Percentiles rank a stretch among this genome's conserved stretches.
Evolutionary conservation across 805 yeast species (phyloP).

Genomic region (Zygoascus flipseniorum): DNA sequence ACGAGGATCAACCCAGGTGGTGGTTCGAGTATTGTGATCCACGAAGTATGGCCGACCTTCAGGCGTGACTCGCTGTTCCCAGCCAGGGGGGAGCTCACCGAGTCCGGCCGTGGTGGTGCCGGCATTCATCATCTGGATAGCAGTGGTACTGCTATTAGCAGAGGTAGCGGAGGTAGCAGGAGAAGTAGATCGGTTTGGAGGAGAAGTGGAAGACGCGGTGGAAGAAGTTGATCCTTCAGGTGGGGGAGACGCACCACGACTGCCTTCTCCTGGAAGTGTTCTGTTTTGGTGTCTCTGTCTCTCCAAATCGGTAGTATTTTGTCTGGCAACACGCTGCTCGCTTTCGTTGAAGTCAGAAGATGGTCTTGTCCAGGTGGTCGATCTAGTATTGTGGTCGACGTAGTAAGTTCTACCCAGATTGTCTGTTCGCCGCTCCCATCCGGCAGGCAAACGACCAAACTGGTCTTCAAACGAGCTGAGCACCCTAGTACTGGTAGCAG

Average conservation of each 20-base stretch:
- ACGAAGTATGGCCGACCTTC: slow-evolving; percentile 98
- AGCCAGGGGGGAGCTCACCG: slow-evolving; percentile 96
- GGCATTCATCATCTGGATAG: slow-evolving; percentile 48
- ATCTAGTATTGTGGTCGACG: slow-evolving; percentile 95
- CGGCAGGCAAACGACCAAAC: slow-evolving; percentile 91
- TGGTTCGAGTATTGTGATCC: slow-evolving; percentile 98
- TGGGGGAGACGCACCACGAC: slow-evolving; percentile 22
- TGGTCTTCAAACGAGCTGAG: slow-evolving; percentile 95
- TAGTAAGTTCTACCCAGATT: slow-evolving; percentile 95
- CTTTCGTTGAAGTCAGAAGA: slow-evolving; percentile 67
- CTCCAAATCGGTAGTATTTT: slow-evolving; percentile 71
- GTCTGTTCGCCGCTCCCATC: slow-evolving; percentile 98
- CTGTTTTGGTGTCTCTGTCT: slow-evolving; percentile 86
- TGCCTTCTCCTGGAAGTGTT: slow-evolving; percentile 63
- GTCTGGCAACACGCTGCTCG: slow-evolving; percentile 45
- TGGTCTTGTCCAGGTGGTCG: slow-evolving; percentile 99
- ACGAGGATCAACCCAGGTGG: slow-evolving; percentile 99
- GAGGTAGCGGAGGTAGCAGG: slow-evolving; percentile 47
- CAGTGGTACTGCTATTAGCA: slow-evolving; percentile 35
- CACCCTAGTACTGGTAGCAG: slow-evolving; percentile 6
- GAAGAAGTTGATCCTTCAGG: slow-evolving; percentile 13
- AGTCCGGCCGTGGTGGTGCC: slow-evolving; percentile 92
- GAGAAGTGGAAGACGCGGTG: slow-evolving; percentile 5
- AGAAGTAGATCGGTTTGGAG: slow-evolving; percentile 17
- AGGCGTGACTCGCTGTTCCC: slow-evolving; percentile 98